These are phyloP conservation scores for Scytalidium sp. DNA, from an alignment of 2,329 filamentous ascomycete species.

Conservation along the genomic window DNA sequence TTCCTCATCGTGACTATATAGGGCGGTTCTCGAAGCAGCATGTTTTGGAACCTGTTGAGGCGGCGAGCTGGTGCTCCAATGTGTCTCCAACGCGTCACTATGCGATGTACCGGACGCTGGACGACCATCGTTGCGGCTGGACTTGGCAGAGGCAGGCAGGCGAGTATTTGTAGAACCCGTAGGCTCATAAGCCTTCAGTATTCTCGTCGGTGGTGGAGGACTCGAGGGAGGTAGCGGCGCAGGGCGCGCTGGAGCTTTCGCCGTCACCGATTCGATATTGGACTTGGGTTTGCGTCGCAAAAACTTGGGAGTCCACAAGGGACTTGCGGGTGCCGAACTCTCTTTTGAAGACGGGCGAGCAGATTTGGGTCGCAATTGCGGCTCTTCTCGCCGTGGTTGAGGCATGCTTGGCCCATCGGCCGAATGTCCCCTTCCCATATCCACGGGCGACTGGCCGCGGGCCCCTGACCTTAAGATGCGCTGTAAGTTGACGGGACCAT, in stretches of 20 bases:
- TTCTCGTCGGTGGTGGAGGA: not conserved
- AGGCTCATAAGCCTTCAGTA: not conserved
- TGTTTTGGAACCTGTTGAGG: not conserved
- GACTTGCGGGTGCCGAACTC: not conserved
- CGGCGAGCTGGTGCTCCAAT: not conserved
- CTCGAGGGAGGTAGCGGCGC: not conserved
- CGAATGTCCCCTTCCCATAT: not conserved
- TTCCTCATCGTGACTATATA: not conserved
- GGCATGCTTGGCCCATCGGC: not conserved
- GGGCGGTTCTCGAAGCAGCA: not conserved
- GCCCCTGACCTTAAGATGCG: not conserved
- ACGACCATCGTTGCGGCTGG: not conserved
- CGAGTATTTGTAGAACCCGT: not conserved
- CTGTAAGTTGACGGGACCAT: conserved; percentile 26
- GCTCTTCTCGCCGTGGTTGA: not conserved
- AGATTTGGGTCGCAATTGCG: not conserved
- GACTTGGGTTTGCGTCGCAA: not conserved
- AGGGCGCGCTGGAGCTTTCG: not conserved
- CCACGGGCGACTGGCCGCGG: not conserved
- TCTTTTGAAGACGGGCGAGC: not conserved
- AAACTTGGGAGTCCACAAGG: not conserved
- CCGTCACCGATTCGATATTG: not conserved
- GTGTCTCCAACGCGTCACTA: not conserved
- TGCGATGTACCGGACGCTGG: not conserved
- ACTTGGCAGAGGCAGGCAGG: not conserved